A percentile compares a stretch with the other conserved stretches of the same genome.
Conservation (phyloP, 805 yeast genomes). For the Zygosaccharomyces rouxii region DNA sequence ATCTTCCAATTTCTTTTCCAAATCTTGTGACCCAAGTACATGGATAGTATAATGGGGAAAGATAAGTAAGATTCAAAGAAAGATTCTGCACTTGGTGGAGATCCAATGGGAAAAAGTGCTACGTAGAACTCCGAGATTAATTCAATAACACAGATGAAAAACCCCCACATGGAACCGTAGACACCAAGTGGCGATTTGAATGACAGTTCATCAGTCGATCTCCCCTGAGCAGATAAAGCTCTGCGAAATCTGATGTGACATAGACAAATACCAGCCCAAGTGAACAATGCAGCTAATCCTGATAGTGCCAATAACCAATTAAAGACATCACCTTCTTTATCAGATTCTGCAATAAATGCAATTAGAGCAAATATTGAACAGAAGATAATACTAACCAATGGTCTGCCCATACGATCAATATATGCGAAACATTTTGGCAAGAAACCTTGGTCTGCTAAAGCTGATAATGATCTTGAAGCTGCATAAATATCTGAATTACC, state of each 20-base stretch:
- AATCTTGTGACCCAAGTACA: slow-evolving; percentile 55
- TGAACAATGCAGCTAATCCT: slow-evolving; percentile 56
- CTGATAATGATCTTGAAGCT: slow-evolving; percentile 59
- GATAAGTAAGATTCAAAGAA: slow-evolving; percentile 69
- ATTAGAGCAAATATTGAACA: slow-evolving; percentile 52
- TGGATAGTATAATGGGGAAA: slow-evolving; percentile 53
- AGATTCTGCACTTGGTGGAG: slow-evolving; percentile 44
- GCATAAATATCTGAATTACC: slow-evolving; percentile 69
- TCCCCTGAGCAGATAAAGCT: slow-evolving; percentile 61
- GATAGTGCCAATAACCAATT: slow-evolving; percentile 61
- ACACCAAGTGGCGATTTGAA: slow-evolving; percentile 66
- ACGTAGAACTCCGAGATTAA: slow-evolving; percentile 78
- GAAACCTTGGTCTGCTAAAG: slow-evolving; percentile 59
- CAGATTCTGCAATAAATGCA: slow-evolving; percentile 54
- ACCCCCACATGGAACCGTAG: slow-evolving; percentile 62
- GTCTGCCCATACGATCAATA: slow-evolving; percentile 65
- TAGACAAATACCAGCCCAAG: slow-evolving; percentile 58
- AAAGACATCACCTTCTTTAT: slow-evolving; percentile 51
- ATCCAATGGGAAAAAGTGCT: slow-evolving; percentile 66
- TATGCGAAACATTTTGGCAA: slow-evolving; percentile 56
- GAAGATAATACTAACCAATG: slow-evolving; percentile 50
- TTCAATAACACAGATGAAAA: slow-evolving; percentile 52
- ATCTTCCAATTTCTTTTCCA: slow-evolving; percentile 43
- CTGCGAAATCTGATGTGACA: slow-evolving; percentile 60
- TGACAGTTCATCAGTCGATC: slow-evolving; percentile 62